These are phyloP conservation scores for Spiraea crenata DNA, from an alignment of 331 rosid species.

Conservation along the genomic window DNA sequence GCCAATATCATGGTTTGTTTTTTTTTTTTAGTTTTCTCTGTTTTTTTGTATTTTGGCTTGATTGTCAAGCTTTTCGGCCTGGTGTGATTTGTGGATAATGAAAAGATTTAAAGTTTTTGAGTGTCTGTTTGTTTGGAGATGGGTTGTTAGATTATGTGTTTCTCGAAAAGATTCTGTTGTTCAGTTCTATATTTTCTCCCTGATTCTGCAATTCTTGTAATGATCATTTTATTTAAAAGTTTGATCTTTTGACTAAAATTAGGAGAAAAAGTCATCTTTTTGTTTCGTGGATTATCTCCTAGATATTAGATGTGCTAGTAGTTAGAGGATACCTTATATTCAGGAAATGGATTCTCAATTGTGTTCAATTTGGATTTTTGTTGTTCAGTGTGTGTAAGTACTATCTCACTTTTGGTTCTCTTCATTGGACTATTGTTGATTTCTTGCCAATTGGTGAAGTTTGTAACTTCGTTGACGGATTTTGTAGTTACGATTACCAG, in stretches of 20 bases:
- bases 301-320: background rate
- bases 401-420: background rate
- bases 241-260: background rate
- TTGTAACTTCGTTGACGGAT: constrained; percentile 20
- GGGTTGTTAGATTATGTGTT: constrained; percentile 8
- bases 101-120: too few species aligned
- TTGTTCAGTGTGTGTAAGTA: background rate
- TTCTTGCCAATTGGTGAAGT: constrained; percentile 6
- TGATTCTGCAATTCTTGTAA: background rate
- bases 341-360: background rate
- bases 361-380: background rate
- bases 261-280: background rate
- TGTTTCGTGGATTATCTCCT: background rate
- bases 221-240: background rate
- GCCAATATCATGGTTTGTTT: constrained; percentile 79
- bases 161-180: background rate
- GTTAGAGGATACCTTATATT: background rate
- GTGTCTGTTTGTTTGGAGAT: background rate
- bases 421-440: background rate
- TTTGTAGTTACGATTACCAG: constrained; percentile 78
- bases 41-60: constrained; percentile 19
- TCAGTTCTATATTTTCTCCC: background rate
- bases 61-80: constrained; percentile 16
- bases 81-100: background rate
- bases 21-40: background rate